Conservation (phyloP, 495 filamentous ascomycete species). For the Pyrenopolyporus hunteri region DNA sequence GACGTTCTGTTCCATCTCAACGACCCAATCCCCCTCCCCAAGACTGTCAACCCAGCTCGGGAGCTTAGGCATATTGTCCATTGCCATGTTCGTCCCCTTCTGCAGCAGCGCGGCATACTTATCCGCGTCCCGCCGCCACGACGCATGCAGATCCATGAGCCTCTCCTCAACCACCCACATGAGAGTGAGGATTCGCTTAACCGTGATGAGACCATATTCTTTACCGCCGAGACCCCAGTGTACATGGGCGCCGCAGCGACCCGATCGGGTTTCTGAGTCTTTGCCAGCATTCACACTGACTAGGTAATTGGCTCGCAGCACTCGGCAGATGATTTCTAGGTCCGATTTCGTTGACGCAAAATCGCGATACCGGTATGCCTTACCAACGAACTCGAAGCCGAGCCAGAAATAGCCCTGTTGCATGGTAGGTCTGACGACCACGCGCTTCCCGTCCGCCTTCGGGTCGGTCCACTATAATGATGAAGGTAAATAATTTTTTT, state of each 20-base stretch:
- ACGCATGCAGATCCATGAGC: slow-evolving; percentile 27
- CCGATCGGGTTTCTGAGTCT: slow-evolving; percentile 13
- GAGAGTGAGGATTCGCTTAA: slow-evolving; percentile 22
- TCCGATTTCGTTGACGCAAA: slow-evolving; percentile 12
- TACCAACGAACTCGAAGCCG: slow-evolving; percentile 29
- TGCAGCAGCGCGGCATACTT: slow-evolving; percentile 27
- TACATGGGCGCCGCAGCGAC: slow-evolving; percentile 23
- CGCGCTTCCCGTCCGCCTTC: slow-evolving; percentile 3
- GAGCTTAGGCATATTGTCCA: not conserved
- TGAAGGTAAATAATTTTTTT: not conserved
- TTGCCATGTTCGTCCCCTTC: slow-evolving; percentile 28
- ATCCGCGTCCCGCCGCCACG: slow-evolving; percentile 14
- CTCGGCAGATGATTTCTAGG: slow-evolving; percentile 10
- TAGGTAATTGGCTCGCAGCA: slow-evolving; percentile 13
- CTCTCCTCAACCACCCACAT: slow-evolving; percentile 29
- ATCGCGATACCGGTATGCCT: slow-evolving; percentile 16
- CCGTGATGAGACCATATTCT: slow-evolving; percentile 7
- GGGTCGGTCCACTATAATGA: slow-evolving; percentile 22
- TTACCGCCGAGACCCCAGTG: slow-evolving; percentile 26
- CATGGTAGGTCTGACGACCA: slow-evolving; percentile 26
- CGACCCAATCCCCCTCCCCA: slow-evolving; percentile 10
- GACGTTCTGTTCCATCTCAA: slow-evolving; percentile 28
- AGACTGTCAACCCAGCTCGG: slow-evolving; percentile 17
- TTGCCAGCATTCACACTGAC: slow-evolving; percentile 25
- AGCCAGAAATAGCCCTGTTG: slow-evolving; percentile 25